A percentile compares a stretch with the other conserved stretches of the same genome.
These are phyloP conservation scores for Coelastrella sp. DNA, from an alignment of 139 green algal genomes.

Conservation along the genomic window DNA sequence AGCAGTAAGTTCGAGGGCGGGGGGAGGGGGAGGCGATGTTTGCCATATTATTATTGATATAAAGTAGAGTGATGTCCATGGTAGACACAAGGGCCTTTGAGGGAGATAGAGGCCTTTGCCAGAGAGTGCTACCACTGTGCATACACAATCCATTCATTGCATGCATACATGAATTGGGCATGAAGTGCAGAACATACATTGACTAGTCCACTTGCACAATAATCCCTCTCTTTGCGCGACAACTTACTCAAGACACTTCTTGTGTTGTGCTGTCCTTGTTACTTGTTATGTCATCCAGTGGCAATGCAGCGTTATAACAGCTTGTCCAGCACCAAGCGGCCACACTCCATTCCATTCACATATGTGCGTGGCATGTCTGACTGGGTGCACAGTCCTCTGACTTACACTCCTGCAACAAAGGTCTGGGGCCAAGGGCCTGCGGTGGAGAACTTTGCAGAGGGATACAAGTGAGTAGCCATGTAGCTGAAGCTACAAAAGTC, in stretches of 20 bases:
- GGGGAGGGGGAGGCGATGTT: no score
- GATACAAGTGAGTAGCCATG: conserved; percentile 60
- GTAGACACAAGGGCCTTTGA: not conserved
- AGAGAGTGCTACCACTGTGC: no score
- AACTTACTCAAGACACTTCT: not conserved
- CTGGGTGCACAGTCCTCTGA: conserved; percentile 59
- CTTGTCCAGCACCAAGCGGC: conserved; percentile 40
- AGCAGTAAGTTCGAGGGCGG: not conserved
- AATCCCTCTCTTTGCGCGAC: not conserved
- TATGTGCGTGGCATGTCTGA: conserved; percentile 61
- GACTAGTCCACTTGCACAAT: no score
- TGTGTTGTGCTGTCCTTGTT: not conserved
- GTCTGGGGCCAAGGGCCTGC: conserved; percentile 54
- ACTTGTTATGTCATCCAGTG: not conserved
- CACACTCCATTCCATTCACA: conserved; percentile 58
- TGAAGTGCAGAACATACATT: no score
- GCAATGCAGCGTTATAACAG: conserved; percentile 55
- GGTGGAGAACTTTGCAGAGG: conserved; percentile 63
- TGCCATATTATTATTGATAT: not conserved
- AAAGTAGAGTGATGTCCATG: not conserved
- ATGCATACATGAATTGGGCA: no score
- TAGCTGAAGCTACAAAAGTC: not conserved
- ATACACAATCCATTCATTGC: no score
- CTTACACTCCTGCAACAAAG: conserved; percentile 4
- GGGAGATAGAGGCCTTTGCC: no score